Evolutionary conservation across 371 early-diverging fungal species (phyloP).

Genomic region (Cokeromyces recurvatus): DNA sequence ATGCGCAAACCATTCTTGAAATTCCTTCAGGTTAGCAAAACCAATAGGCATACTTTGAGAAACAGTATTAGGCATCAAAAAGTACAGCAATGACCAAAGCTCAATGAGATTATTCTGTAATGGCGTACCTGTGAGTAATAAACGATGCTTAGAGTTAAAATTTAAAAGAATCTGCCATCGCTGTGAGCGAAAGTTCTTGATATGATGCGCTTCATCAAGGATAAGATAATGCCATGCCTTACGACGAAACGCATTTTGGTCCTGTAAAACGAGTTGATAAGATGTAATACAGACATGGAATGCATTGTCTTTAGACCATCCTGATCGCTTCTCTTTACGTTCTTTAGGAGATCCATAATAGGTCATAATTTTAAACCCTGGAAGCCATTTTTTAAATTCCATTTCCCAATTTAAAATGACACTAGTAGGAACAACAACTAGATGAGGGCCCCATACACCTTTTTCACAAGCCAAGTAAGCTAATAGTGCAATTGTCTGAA

Average conservation of each 20-base stretch:
- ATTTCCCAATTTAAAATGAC: slow-evolving; percentile 94
- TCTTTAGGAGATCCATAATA: slow-evolving; percentile 81
- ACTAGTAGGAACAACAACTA: slow-evolving; percentile 90
- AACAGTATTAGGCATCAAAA: slow-evolving; percentile 80
- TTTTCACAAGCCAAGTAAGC: slow-evolving; percentile 72
- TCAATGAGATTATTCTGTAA: slow-evolving; percentile 94
- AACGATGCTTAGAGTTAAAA: slow-evolving; percentile 72
- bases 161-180: slow-evolving; percentile 89
- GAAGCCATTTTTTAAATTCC: slow-evolving; percentile 92
- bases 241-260: slow-evolving; percentile 74
- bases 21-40: slow-evolving; percentile 79
- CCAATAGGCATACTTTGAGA: slow-evolving; percentile 60
- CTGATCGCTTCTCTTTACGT: slow-evolving; percentile 71
- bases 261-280: slow-evolving; percentile 80
- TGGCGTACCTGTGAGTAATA: slow-evolving; percentile 94
- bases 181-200: slow-evolving; percentile 93
- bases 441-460: slow-evolving; percentile 81
- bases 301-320: slow-evolving; percentile 78
- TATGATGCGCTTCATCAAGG: slow-evolving; percentile 94
- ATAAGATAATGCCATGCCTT: slow-evolving; percentile 85
- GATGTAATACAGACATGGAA: slow-evolving; percentile 89
- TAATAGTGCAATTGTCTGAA: slow-evolving; percentile 92
- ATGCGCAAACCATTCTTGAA: slow-evolving; percentile 88
- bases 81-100: slow-evolving; percentile 93
- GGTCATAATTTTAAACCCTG: slow-evolving; percentile 80